Evolutionary conservation across 345 rosid species (phyloP), one percentile per base, ranked within the genome.

Genomic region (Murraya paniculata): DNA sequence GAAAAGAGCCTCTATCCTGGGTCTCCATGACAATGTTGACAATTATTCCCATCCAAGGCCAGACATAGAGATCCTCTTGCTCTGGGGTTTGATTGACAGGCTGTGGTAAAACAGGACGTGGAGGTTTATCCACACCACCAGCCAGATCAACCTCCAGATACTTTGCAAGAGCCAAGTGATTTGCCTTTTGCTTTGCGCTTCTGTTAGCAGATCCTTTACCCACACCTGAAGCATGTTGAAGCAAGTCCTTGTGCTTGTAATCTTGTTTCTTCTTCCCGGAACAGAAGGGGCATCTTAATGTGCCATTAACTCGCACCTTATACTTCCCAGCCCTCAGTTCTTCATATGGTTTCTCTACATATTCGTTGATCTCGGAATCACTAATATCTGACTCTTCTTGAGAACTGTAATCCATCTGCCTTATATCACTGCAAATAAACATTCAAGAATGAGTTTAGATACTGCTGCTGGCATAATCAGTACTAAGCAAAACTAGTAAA

Each of bases 11-110:
- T 9, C 18, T 68, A 69, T 82, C 78, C 11, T 80, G 81, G 28
- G 80, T 67, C 18, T 85, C 83, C 30, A 70, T 67, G 25, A 83
- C 74, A 16, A 86, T 85, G 35, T 87, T 85, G 41, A 81, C 83
- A 13, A 93, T 64, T 21, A 95, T 86, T 56, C 91, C 98, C 91
- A 90, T 91, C 98, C 95, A 92, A 57, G 98, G 98, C 89, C 90
- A 92, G 9, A 95, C 96, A 84, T 85, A 89, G 21, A 77, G 65
- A 16, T 93, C 92, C 36, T 27, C 81, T 28, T 75, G 82, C 75
- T 74, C 82, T 5, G 84, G 78, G 57, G 83, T 55, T 71, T 35
- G 81, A 22, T 62, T 83, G 60, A 73, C 66, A 30, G 79, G 82
- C 60, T 68, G 86, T 21, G 77, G 78, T 45, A 76, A 14, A 80